A percentile compares a stretch with the other conserved stretches of the same genome.
These are phyloP conservation scores for Microsporum audouinii DNA, from an alignment of 2,329 filamentous ascomycete species.

Conservation along the genomic window DNA sequence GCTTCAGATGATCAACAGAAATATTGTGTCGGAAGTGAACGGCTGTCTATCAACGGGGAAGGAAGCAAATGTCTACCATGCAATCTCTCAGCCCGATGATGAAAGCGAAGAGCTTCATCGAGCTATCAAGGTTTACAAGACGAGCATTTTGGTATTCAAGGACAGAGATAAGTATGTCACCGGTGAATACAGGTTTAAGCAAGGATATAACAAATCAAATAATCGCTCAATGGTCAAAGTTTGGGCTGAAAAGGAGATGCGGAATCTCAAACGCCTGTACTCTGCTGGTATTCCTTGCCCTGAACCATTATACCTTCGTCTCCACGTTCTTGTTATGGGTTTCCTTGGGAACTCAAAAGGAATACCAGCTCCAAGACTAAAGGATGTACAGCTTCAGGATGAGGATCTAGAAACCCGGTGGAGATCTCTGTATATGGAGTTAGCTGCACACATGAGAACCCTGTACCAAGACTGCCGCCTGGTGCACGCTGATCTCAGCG, in stretches of 20 bases:
- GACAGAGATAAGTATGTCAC: conserved; percentile 92
- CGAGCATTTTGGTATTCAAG: conserved; percentile 93
- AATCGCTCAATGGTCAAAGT: conserved; percentile 96
- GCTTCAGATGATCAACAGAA: conserved; percentile 88
- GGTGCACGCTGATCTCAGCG: conserved; percentile 91
- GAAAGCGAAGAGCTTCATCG: conserved; percentile 52
- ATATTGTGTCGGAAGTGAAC: conserved; percentile 80
- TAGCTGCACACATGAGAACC: conserved; percentile 77
- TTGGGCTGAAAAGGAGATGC: conserved; percentile 98
- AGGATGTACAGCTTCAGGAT: conserved; percentile 65
- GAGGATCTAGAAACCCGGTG: conserved; percentile 61
- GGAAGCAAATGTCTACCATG: conserved; percentile 96
- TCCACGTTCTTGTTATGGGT: conserved; percentile 92
- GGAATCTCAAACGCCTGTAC: conserved; percentile 78
- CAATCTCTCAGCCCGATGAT: conserved; percentile 51
- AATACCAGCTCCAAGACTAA: conserved; percentile 74
- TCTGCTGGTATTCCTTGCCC: conserved; percentile 79
- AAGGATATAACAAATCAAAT: conserved; percentile 86
- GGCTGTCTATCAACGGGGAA: conserved; percentile 94
- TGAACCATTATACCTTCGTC: conserved; percentile 74
- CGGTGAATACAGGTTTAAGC: conserved; percentile 83
- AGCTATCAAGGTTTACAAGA: conserved; percentile 99
- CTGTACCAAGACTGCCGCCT: conserved; percentile 88
- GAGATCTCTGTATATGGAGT: conserved; percentile 66
- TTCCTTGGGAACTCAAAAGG: conserved; percentile 83